Base-by-base conservation (phyloP, 176 grass and related monocot genomes). In the Otatea glauca region DNA sequence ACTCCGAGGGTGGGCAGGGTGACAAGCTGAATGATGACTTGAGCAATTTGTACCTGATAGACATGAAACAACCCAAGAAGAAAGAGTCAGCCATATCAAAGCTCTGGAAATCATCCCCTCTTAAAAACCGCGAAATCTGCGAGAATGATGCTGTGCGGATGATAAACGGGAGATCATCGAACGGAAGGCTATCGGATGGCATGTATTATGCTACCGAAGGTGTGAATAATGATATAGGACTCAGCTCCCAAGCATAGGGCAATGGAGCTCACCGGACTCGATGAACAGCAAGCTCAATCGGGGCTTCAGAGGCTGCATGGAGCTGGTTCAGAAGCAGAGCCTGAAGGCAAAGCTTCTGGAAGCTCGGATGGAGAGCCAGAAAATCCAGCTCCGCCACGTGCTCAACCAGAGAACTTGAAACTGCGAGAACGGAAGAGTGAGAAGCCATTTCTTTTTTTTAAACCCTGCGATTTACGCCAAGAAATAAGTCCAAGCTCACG, bases 291-390 rank as follows among this genome's bases (percentile, higher is more conserved):
- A 94, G 64, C 86, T 86, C 11, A 66, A 90, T 39, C 80, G 79
- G 20, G 89, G 85, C 18, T 91, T 92, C 38, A 93, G 76, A 90
- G 93, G 96, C 37, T 95, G 96, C 85, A 98, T 93, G 29, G 93
- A 98, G 80, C 88, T 85, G 75, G 84, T 88, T 64, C 92, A 98
- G 82, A 98, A 83, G 87, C 91, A 98, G 72, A 95, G 91, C 80
- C 77, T 98, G 80, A 95, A 93, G 77, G 87, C 91, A 1, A 95
- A 95, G 82, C 83, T 98, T 48, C 76, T 95, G 66, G 92, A 98
- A 81, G 89, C 92, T 41, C 94, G 89, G 61, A 95, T 91, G 92
- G 95, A 98, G 77, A 95, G 72, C 55, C 90, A 93, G 80, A 93
- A 95, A 68, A 86, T 95, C 63, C 92, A 98, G 85, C 59, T 95